phyloP scores from a whole-genome alignment of 345 rosid genomes.

The Lagerstroemia speciosa region DNA sequence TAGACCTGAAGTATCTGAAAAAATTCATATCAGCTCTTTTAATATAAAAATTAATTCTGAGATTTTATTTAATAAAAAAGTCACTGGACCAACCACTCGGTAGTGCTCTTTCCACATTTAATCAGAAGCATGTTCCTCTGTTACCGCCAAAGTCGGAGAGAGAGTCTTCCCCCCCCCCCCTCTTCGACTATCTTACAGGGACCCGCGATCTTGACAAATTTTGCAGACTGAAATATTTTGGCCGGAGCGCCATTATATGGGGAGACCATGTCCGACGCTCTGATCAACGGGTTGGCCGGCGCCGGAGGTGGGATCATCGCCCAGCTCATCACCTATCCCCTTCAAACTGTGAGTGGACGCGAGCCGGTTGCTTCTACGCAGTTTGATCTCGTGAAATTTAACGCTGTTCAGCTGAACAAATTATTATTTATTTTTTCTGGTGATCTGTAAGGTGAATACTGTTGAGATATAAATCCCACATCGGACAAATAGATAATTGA shows the following conservation, averaged over 20 bases:
- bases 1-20: too few relatives aligned
- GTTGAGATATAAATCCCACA: too few relatives aligned
- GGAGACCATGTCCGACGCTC: conserved; percentile 75
- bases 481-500: too few relatives aligned
- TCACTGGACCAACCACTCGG: too few relatives aligned
- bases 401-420: conserved; percentile 3
- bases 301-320: conserved; percentile 98
- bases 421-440: too few relatives aligned
- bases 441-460: conserved; percentile 64
- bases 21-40: too few relatives aligned
- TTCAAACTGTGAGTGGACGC: conserved; percentile 52
- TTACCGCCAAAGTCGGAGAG: conserved; percentile 17
- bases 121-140: conserved; percentile 5
- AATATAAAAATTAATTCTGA: too few relatives aligned
- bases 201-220: not conserved
- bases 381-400: not conserved
- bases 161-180: too few relatives aligned
- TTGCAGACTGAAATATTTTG: conserved; percentile 6
- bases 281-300: conserved; percentile 92
- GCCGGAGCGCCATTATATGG: not conserved
- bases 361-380: not conserved
- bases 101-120: too few relatives aligned
- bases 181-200: too few relatives aligned
- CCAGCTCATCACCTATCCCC: conserved; percentile 91
- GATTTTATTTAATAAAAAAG: too few relatives aligned